phyloP scores from a whole-genome alignment of 768 basidiomycete species.

The Podaxis mareebaensis region DNA sequence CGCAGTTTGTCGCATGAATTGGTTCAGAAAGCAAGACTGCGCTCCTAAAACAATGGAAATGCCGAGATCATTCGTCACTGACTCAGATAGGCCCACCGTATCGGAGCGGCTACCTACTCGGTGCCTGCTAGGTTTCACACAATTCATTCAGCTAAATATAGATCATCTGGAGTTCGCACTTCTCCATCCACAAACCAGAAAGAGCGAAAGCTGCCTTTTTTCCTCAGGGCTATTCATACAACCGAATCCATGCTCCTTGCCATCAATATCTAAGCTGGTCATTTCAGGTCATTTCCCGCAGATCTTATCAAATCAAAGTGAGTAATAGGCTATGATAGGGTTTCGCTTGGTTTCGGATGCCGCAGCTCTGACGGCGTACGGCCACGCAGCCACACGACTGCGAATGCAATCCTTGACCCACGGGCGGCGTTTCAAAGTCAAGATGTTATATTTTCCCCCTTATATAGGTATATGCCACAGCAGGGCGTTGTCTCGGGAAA shows the following conservation, averaged over 20 bases:
- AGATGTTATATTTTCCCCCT: neutral
- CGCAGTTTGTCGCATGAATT: neutral
- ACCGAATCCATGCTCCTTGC: neutral
- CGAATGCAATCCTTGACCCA: neutral
- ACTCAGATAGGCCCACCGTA: neutral
- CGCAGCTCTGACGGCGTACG: conserved; percentile 11
- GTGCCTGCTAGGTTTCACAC: conserved; percentile 11
- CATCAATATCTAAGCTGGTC: neutral
- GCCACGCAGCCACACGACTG: conserved; percentile 4
- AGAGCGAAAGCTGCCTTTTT: neutral
- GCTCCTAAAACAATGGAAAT: neutral
- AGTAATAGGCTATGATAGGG: neutral
- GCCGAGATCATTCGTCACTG: conserved; percentile 8
- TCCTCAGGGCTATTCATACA: conserved; percentile 1
- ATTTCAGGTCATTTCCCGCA: neutral
- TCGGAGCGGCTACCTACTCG: conserved; percentile 7
- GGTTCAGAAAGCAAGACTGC: neutral
- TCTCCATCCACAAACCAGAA: neutral
- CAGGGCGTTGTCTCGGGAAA: neutral
- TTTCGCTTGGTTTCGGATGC: neutral
- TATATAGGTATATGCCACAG: conserved; percentile 5
- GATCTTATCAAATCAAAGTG: conserved; percentile 10
- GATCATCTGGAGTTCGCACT: neutral
- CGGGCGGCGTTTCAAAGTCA: conserved; percentile 8
- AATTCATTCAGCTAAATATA: conserved; percentile 6